A percentile compares a stretch with the other conserved stretches of the same genome.
Evolutionary conservation across 257 asterid species (phyloP).

Genomic region (Salvia miltiorrhiza): DNA sequence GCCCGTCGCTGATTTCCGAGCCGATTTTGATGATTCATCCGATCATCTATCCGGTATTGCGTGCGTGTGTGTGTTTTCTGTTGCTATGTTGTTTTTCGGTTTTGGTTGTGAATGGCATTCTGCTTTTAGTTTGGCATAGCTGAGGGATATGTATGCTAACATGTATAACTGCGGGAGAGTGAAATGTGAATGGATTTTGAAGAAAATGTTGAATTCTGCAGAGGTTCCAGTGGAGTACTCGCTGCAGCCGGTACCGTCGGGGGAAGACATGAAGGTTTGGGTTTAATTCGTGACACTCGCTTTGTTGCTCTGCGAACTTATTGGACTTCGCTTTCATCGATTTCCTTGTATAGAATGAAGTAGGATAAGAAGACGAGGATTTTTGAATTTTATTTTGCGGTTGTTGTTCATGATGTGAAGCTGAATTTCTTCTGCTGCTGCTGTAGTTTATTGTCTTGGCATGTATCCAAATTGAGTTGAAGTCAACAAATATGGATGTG

Average conservation of each 20-base stretch:
- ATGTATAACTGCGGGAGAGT: not conserved
- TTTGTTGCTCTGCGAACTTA: not conserved
- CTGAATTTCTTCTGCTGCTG: not conserved
- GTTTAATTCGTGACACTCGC: not conserved
- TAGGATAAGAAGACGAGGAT: not conserved
- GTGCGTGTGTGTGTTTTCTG: not conserved
- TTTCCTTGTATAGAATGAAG: not conserved
- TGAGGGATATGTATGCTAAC: not conserved
- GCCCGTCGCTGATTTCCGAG: slow-evolving; percentile 20
- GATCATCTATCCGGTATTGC: slow-evolving; percentile 40
- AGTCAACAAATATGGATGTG: slow-evolving; percentile 3
- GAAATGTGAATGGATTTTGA: slow-evolving; percentile 18
- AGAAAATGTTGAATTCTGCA: slow-evolving; percentile 32
- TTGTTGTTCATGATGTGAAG: not conserved
- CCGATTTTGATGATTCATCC: slow-evolving; percentile 38
- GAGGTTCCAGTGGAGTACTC: slow-evolving; percentile 68
- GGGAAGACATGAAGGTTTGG: slow-evolving; percentile 49
- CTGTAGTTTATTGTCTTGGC: slow-evolving; percentile 3
- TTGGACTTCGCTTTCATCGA: not conserved
- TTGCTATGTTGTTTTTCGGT: not conserved
- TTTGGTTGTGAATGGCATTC: not conserved
- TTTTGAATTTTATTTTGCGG: not conserved
- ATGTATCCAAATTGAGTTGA: not conserved
- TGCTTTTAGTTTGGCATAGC: not conserved
- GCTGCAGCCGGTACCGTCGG: slow-evolving; percentile 36